These are phyloP conservation scores for Globisporangium okanoganense DNA, from an alignment of 352 stramenopile species.

Conservation along the genomic window DNA sequence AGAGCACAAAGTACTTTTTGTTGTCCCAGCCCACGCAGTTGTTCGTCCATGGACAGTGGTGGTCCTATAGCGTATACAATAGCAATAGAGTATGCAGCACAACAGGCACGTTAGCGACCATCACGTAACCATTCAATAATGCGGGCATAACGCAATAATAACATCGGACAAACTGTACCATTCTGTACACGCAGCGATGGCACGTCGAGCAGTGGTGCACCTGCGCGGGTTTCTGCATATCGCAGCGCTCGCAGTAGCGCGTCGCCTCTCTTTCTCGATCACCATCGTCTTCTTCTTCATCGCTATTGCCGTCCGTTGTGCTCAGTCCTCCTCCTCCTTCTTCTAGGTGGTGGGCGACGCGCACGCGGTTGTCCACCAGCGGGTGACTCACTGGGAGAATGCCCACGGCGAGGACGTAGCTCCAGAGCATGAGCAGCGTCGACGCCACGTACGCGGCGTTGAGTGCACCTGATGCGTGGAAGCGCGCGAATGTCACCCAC, in stretches of 20 bases:
- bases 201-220: constrained; percentile 84
- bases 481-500: constrained; percentile 41
- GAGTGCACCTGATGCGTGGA: constrained; percentile 14
- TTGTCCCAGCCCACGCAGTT: constrained; percentile 86
- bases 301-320: background rate
- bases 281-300: constrained; percentile 12
- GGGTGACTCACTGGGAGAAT: constrained; percentile 20
- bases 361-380: constrained; percentile 14
- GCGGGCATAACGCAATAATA: background rate
- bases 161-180: constrained; percentile 33
- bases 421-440: constrained; percentile 73
- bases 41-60: constrained; percentile 82
- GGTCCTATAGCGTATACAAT: constrained; percentile 36
- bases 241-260: constrained; percentile 79
- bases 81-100: background rate
- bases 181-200: constrained; percentile 67
- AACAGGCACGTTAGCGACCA: background rate
- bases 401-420: constrained; percentile 51
- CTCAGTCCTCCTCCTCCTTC: background rate
- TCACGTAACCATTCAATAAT: background rate
- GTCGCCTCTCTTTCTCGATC: constrained; percentile 11
- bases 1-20: constrained; percentile 84
- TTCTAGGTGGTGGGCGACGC: background rate
- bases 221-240: constrained; percentile 44
- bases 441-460: constrained; percentile 38